Evolutionary conservation across 805 yeast species (phyloP), one percentile per base, ranked within the genome.

Genomic region (Zygotorulaspora sp.): DNA sequence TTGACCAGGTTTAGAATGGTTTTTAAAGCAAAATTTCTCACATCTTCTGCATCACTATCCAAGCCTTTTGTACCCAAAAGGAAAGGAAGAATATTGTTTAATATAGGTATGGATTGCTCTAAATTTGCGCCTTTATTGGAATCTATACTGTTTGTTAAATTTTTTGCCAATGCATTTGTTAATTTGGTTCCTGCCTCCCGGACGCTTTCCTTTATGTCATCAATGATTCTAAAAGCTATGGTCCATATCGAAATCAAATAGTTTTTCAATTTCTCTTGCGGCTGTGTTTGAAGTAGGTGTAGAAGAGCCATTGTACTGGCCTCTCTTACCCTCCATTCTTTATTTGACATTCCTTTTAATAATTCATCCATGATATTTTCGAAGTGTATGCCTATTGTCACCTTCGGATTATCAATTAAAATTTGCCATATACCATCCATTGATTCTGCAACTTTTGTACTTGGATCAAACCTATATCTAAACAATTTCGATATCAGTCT

Each of bases 201-300:
- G 3, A 92, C 96, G 62, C 94, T 83, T 24, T 86, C 96, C 59
- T 92, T 92, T 42, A 90, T 86, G 65, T 90, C 97, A 63, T 90
- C 98, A 74, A 90, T 75, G 0, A 77, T 75, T 53, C 98, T 73
- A 65, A 90, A 89, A 33, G 89, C 80, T 83, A 85, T 80, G 4
- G 72, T 68, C 97, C 97, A 90, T 21, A 90, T 76, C 4, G 77
- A 78, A 41, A 83, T 82, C 42, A 83, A 52, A 7, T 64, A 53
- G 8, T 54, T 47, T 24, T 75, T 75, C 49, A 80, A 82, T 10
- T 57, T 63, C 8, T 74, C 77, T 29, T 49, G 32, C 0, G 79
- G 70, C 17, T 73, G 68, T n/a, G 78, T 70, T 44, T 79, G 83
- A 10, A 92, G 60, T 13, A 90, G 61, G 47, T 86, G 88, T 21